Base-by-base conservation (phyloP, 179 eudicot species). In the Actinidia arguta region DNA sequence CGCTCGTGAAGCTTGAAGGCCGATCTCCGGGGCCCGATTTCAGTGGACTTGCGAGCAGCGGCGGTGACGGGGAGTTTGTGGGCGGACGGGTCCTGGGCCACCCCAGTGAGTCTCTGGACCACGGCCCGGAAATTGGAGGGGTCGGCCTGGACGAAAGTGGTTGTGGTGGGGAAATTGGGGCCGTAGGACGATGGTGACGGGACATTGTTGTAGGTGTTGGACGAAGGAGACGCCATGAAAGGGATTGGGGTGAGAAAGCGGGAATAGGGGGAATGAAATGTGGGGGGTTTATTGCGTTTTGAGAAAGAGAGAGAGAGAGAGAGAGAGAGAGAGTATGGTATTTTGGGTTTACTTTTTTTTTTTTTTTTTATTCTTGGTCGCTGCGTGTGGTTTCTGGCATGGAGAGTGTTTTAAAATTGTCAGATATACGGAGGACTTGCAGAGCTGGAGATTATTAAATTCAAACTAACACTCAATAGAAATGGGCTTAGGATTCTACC, bases 61-160 rank as follows among this genome's bases (percentile, higher is more conserved):
- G 42, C 6, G 85, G 83, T 8, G 69, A 79, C 52, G 16, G 87
- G 82, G 80, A 75, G 81, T 27, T 74, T 73, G 1, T 17, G 82
- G 55, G 56, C 20, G 1, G 81, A 0, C 16, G 83, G 78, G 61
- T 82, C 68, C 3, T 31, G 73, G 61, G 80, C 51, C 7, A 86
- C 81, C 22, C 97, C 97, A 77, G 98, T 94, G 36, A 91, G 91
- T 5, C 79, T 70, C 22, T 94, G 98, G 68, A 94, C 98, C 20
- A 94, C 86, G 78, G 89, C 90, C 0, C 94, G 91, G 88, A 94
- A 94, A 64, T 82, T 88, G 27, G 94, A 86, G 12, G 98, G 96
- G 83, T 94, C 85, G 80, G 96, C 94, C 63, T 94, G 92, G 79
- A 94, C 93, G 83, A 86, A 93, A 67, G 95, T 93, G 77, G 93